Evolutionary conservation across 345 rosid genomes (phyloP).

Genomic region (Arabis hirsuta): DNA sequence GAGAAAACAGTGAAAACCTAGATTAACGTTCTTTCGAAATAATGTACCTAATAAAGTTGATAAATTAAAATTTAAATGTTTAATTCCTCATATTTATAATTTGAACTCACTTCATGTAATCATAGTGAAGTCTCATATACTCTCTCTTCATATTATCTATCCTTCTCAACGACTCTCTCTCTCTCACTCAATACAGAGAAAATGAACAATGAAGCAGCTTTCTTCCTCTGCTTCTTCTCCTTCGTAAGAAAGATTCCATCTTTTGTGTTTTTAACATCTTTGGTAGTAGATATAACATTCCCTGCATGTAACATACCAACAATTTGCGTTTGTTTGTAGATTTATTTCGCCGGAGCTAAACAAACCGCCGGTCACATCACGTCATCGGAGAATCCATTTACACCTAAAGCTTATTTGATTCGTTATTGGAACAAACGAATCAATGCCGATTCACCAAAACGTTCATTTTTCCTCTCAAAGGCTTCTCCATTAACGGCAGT

Average conservation of each 20-base stretch:
- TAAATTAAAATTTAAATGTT: neutral
- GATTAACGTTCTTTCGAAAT: neutral
- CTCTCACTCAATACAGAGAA: constrained; percentile 18
- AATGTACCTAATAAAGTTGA: constrained; percentile 30
- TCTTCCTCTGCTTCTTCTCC: constrained; percentile 30
- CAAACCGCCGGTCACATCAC: constrained; percentile 24
- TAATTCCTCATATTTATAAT: neutral
- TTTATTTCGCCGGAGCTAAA: constrained; percentile 35
- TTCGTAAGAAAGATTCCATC: constrained; percentile 29
- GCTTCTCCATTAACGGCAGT: constrained; percentile 69
- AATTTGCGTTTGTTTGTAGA: neutral
- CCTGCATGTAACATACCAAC: neutral
- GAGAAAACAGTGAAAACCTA: constrained; percentile 24
- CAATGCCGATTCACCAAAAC: constrained; percentile 46
- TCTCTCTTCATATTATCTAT: constrained; percentile 40
- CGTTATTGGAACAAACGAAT: constrained; percentile 89
- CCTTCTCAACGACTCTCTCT: constrained; percentile 38
- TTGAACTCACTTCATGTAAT: constrained; percentile 22
- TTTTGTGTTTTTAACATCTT: constrained; percentile 1
- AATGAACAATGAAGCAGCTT: constrained; percentile 35
- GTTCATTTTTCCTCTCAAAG: constrained; percentile 76
- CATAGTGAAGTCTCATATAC: constrained; percentile 31
- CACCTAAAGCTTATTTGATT: constrained; percentile 66
- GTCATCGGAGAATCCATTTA: constrained; percentile 55
- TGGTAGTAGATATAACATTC: neutral